Percentiles rank a stretch among this genome's conserved stretches.
These are phyloP conservation scores for Rhizoclosmatium sp. DNA, from an alignment of 192 early-diverging fungal species.

Conservation along the genomic window DNA sequence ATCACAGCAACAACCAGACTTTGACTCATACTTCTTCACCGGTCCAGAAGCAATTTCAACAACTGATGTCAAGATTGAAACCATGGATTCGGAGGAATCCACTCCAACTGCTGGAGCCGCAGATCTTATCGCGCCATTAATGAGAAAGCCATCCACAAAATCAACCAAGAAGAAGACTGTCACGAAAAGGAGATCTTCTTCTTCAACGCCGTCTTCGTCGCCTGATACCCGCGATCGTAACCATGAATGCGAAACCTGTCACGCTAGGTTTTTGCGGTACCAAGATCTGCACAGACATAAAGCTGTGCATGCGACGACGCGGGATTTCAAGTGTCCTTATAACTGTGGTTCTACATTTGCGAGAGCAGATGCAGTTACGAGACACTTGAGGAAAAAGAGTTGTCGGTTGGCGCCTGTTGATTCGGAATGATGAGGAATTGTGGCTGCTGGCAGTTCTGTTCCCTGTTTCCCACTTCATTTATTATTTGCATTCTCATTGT, in stretches of 20 bases:
- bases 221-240: slow-evolving; percentile 3
- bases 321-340: slow-evolving; percentile 1
- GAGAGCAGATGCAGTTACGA: slow-evolving; percentile 17
- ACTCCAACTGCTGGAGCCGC: no score
- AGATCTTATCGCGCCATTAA: no score
- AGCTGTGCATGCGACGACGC: background rate
- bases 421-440: background rate
- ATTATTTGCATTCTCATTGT: no score
- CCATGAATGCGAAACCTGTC: slow-evolving; percentile 6
- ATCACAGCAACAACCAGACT: no score
- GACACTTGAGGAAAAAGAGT: background rate
- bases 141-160: no score
- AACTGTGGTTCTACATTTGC: slow-evolving; percentile 19
- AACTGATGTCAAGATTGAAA: no score
- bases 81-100: no score
- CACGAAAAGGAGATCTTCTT: background rate
- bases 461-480: no score
- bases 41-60: no score
- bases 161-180: no score
- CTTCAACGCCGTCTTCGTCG: background rate
- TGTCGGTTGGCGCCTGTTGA: background rate
- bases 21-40: no score
- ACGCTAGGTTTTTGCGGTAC: slow-evolving; percentile 7
- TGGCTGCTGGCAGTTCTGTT: no score
- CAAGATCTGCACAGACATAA: slow-evolving; percentile 22